Conservation (phyloP, 164 flowering plant genomes). For the Stephania japonica region DNA sequence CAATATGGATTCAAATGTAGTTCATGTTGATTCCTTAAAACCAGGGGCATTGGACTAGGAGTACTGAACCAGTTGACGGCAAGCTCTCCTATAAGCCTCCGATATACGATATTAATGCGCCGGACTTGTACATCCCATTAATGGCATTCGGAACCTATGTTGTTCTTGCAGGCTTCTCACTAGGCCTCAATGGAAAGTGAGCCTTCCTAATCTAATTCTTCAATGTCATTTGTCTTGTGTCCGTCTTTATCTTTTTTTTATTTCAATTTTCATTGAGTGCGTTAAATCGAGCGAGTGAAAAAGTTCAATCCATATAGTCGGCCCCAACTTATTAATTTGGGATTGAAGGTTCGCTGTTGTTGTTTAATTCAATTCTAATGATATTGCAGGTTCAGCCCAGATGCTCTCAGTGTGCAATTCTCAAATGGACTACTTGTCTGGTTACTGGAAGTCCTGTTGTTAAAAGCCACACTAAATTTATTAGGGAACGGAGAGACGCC, state of each 20-base stretch:
- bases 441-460: conserved; percentile 32
- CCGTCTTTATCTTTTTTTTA: too few relatives aligned
- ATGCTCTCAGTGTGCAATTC: conserved; percentile 36
- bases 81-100: conserved; percentile 60
- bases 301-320: too few relatives aligned
- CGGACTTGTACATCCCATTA: conserved; percentile 55
- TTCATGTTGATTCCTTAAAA: background rate
- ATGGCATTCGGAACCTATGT: conserved; percentile 63
- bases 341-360: too few relatives aligned
- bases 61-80: conserved; percentile 52
- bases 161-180: conserved; percentile 43
- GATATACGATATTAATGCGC: conserved; percentile 58
- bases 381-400: conserved; percentile 45
- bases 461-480: conserved; percentile 26
- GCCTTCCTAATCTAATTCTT: background rate
- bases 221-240: background rate
- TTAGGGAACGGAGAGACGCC: conserved; percentile 41
- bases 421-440: conserved; percentile 39
- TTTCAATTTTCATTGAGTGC: too few relatives aligned
- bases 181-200: conserved; percentile 57
- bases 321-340: too few relatives aligned
- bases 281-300: too few relatives aligned
- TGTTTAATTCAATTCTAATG: background rate
- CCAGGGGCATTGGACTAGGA: conserved; percentile 67
- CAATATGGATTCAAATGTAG: background rate